Base-by-base conservation (phyloP, 1,284 basidiomycete genomes). In the Cutaneotrichosporon dermatis region DNA sequence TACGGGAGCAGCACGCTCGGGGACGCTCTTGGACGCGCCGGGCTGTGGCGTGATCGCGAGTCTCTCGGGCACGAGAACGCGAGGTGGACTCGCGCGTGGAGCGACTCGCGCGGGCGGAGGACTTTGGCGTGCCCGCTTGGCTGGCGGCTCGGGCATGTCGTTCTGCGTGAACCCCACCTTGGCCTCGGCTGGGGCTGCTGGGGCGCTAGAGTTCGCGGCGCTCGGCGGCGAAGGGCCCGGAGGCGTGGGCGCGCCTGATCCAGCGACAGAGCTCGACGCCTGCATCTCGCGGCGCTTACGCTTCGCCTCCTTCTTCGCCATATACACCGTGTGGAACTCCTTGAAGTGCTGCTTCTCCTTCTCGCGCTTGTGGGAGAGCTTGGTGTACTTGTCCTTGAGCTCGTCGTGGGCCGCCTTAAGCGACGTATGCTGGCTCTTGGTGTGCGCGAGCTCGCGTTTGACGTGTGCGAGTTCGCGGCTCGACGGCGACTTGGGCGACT, bases 251-350 rank as follows among this genome's bases (percentile, higher is more conserved):
- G 41, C 11, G 11, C 37, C 39, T 42, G 3, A 16, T 46, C 36
- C 2, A 15, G 25, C 16, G 36, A 11, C 39, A 11, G 42, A 15
- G 15, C 57, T 60, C 7, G 37, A 37, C 37, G 50, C 50, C n/a
- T n/a, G 34, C 40, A 60, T 62, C 12, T 67, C 66, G 36, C 61
- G 66, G 48, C 55, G 57, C 60, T 60, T 52, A 51, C 58, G 65
- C 54, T 68, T 69, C 15, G 64, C 37, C 53, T 68, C 64, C 42
- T 58, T 59, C 37, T 66, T 57, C 8, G 66, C 65, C 37, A 59
- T 58, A 44, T 72, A 64, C 2, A 66, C 62, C 1, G 62, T 62
- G 40, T 68, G 66, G 51, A 68, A 76, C 58, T 71, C 69, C 52
- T 71, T 69, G 67, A 68, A 69, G 41, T 70, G 69, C 51, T 57